Conservation (phyloP, 1,139 yeast species). For the Debaryomyces coudertii region DNA sequence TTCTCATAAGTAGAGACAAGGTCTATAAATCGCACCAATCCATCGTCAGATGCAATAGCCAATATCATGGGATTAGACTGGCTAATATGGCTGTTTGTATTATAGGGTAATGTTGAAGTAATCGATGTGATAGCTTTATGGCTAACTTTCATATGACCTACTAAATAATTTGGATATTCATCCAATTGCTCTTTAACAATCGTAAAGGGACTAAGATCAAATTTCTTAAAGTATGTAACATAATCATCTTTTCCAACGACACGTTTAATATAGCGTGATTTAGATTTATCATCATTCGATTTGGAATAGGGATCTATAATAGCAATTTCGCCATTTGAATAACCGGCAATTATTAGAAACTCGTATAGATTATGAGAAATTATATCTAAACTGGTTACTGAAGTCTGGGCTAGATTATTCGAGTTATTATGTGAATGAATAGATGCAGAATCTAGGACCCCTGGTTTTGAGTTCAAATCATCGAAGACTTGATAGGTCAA, state of each 20-base stretch:
- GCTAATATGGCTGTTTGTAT: constrained; percentile 25
- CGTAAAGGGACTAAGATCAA: constrained; percentile 39
- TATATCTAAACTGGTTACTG: constrained; percentile 39
- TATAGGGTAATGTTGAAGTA: constrained; percentile 27
- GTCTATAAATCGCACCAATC: constrained; percentile 63
- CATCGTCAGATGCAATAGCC: constrained; percentile 69
- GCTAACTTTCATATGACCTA: constrained; percentile 66
- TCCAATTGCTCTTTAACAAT: constrained; percentile 9
- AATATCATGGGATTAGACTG: constrained; percentile 46
- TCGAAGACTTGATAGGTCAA: constrained; percentile 34
- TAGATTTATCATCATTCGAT: constrained; percentile 14
- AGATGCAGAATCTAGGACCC: constrained; percentile 15
- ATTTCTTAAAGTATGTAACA: constrained; percentile 43
- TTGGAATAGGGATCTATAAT: constrained; percentile 35
- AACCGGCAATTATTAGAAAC: constrained; percentile 41
- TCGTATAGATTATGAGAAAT: constrained; percentile 36
- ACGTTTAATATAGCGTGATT: constrained; percentile 26
- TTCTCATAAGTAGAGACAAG: constrained; percentile 30
- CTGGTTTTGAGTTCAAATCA: constrained; percentile 22
- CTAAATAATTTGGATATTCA: constrained; percentile 18
- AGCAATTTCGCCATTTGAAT: constrained; percentile 45
- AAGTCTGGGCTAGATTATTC: constrained; percentile 17
- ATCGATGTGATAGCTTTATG: constrained; percentile 53
- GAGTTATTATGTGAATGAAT: constrained; percentile 12
- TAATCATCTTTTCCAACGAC: constrained; percentile 39